A percentile compares a stretch with the other conserved stretches of the same genome.
These are phyloP conservation scores for Knufia petricola DNA, from an alignment of 2,329 filamentous ascomycete species.

Conservation along the genomic window DNA sequence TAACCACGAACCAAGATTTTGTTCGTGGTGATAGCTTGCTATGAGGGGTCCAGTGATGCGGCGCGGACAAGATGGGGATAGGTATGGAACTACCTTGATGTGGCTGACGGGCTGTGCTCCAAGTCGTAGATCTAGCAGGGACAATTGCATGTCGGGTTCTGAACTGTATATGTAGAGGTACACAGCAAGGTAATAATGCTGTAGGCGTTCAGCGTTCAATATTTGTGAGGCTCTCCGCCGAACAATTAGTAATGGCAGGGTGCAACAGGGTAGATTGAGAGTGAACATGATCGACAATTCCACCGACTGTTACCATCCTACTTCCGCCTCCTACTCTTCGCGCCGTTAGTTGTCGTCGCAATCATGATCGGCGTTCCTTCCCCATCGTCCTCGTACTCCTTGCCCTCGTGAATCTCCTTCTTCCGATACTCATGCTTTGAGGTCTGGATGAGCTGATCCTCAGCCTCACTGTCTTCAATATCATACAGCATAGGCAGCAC, in stretches of 20 bases:
- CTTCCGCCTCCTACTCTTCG: conserved; percentile 10
- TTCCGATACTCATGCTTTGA: conserved; percentile 73
- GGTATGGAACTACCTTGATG: too few species aligned
- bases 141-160: too few species aligned
- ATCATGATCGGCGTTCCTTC: conserved; percentile 24
- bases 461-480: conserved; percentile 86
- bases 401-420: conserved; percentile 66
- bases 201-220: too few species aligned
- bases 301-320: neutral
- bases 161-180: too few species aligned
- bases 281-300: too few species aligned
- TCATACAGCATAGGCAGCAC: conserved; percentile 89
- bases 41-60: too few species aligned
- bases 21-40: too few species aligned
- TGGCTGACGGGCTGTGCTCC: neutral
- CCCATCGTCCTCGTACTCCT: conserved; percentile 56
- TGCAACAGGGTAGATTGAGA: too few species aligned
- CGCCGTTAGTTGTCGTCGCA: neutral
- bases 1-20: too few species aligned
- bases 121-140: neutral
- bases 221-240: too few species aligned
- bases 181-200: too few species aligned
- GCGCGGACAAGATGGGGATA: too few species aligned
- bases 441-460: conserved; percentile 59
- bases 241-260: neutral